Evolutionary conservation across 116 monocot genomes (phyloP).

Genomic region (Trichopus zeylanicus): DNA sequence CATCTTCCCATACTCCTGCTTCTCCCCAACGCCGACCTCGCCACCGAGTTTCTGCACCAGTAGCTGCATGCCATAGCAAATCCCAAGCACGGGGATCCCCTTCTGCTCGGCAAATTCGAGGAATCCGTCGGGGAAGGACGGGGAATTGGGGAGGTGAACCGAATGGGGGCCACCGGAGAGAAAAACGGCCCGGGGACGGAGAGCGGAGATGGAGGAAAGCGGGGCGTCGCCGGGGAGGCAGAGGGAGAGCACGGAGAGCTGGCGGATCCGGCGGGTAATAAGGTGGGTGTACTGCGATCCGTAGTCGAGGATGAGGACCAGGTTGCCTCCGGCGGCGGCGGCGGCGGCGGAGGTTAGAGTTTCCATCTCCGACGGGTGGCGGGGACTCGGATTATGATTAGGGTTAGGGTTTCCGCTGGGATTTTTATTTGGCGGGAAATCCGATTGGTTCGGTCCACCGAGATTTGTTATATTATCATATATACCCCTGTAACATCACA

Average conservation of each 20-base stretch:
- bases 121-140: conserved; percentile 82
- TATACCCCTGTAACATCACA: too few relatives aligned
- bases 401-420: conserved; percentile 14
- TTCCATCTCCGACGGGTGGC: background rate
- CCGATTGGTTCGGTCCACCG: too few relatives aligned
- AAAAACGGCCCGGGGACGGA: conserved; percentile 58
- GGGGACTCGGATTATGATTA: too few relatives aligned
- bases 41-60: conserved; percentile 90
- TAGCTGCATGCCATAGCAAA: conserved; percentile 97
- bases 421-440: conserved; percentile 1
- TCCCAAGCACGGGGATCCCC: conserved; percentile 61
- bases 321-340: conserved; percentile 28
- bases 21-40: conserved; percentile 56
- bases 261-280: conserved; percentile 88
- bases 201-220: conserved; percentile 34
- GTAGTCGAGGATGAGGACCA: conserved; percentile 87
- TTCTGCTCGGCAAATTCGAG: conserved; percentile 51
- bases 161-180: conserved; percentile 98
- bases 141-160: conserved; percentile 61
- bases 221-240: conserved; percentile 78
- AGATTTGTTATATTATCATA: too few relatives aligned
- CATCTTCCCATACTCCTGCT: conserved; percentile 97
- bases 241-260: conserved; percentile 79
- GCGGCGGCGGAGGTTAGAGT: conserved; percentile 4
- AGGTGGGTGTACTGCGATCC: conserved; percentile 99